Percentiles rank a stretch among this genome's conserved stretches.
Conservation (phyloP, 2,329 filamentous ascomycete species). For the Fusarium torulosum region DNA sequence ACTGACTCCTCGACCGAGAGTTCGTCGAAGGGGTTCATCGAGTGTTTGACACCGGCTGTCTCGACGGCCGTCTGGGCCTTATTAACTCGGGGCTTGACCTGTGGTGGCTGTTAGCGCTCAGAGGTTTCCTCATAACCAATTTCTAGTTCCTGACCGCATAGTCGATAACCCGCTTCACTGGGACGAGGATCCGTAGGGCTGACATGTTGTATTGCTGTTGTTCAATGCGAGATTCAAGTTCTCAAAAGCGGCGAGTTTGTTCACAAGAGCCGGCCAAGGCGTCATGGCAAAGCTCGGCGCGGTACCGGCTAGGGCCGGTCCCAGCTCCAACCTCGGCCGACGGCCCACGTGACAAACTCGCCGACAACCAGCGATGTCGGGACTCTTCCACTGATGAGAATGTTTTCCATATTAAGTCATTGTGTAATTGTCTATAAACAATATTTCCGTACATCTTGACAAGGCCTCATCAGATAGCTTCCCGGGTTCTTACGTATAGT, state of each 20-base stretch:
- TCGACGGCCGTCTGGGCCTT: constrained; percentile 87
- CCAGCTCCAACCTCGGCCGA: constrained; percentile 58
- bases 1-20: constrained; percentile 97
- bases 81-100: constrained; percentile 79
- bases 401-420: background rate
- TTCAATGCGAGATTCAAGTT: constrained; percentile 44
- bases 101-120: constrained; percentile 30
- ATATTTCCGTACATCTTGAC: background rate
- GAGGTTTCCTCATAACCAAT: constrained; percentile 11
- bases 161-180: constrained; percentile 87
- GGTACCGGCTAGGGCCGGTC: constrained; percentile 60
- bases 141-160: constrained; percentile 73
- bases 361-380: constrained; percentile 39
- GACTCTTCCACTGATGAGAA: background rate
- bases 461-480: background rate
- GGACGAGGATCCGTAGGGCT: constrained; percentile 79
- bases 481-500: background rate
- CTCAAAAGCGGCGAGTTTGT: constrained; percentile 39
- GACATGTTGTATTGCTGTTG: constrained; percentile 62
- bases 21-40: constrained; percentile 99
- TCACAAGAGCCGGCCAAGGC: constrained; percentile 36
- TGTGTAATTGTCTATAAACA: background rate
- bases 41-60: constrained; percentile 93
- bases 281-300: constrained; percentile 49
- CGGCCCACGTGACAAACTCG: constrained; percentile 53